A percentile compares a stretch with the other conserved stretches of the same genome.
These are phyloP conservation scores for Sclerotinia minor DNA, from an alignment of 2,329 filamentous ascomycete genomes.

Conservation along the genomic window DNA sequence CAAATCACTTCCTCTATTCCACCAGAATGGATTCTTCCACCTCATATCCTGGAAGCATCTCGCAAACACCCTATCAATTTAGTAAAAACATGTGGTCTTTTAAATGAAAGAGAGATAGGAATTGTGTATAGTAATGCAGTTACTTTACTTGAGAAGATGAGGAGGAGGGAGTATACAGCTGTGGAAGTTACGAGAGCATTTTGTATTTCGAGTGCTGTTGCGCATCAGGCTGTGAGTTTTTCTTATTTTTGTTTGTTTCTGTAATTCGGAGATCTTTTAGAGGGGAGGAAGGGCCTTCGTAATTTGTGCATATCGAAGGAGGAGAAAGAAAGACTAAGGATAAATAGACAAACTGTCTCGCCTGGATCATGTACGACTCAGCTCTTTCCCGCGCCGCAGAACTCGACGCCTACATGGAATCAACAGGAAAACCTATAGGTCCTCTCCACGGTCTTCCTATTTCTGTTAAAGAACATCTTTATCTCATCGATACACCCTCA, in stretches of 20 bases:
- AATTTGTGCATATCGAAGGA: constrained; percentile 30
- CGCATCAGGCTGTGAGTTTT: constrained; percentile 52
- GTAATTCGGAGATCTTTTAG: no score
- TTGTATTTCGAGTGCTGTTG: constrained; percentile 55
- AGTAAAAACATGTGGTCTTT: background rate
- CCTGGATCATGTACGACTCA: constrained; percentile 51
- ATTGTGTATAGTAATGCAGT: constrained; percentile 38
- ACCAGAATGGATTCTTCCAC: background rate
- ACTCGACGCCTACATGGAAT: constrained; percentile 48
- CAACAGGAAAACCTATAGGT: constrained; percentile 49
- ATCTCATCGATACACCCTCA: constrained; percentile 43
- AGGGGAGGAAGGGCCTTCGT: no score
- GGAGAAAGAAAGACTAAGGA: background rate
- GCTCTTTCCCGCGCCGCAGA: constrained; percentile 48
- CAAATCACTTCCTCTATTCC: constrained; percentile 7
- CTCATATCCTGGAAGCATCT: background rate
- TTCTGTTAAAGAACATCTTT: constrained; percentile 56
- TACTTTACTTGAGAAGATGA: constrained; percentile 41
- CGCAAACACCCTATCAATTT: background rate
- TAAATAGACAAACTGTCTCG: constrained; percentile 44
- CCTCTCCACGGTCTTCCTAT: constrained; percentile 64
- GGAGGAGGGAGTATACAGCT: constrained; percentile 47
- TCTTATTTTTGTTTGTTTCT: no score
- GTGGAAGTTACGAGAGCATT: constrained; percentile 51
- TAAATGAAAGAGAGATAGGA: constrained; percentile 5